Percentiles rank a stretch among this genome's conserved stretches.
Evolutionary conservation across 2,329 filamentous ascomycete genomes (phyloP).

Genomic region (Cladophialophora carrionii): DNA sequence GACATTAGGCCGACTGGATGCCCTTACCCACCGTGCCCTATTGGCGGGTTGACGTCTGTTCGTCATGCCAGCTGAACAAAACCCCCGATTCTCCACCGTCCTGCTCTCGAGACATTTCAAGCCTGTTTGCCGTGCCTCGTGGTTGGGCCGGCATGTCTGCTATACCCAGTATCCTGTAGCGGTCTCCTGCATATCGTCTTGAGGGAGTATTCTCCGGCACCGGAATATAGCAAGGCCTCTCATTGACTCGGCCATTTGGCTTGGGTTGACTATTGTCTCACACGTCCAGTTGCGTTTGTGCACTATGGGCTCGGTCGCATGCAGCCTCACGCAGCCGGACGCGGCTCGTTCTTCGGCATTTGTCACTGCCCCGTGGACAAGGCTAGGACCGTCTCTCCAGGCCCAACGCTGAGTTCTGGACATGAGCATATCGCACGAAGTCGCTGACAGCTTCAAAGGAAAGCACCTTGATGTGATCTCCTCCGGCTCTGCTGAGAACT

Average conservation of each 20-base stretch:
- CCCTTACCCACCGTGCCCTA: neutral
- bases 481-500: neutral
- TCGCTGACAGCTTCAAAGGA: neutral
- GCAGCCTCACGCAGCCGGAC: neutral
- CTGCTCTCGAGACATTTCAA: neutral
- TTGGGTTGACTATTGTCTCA: neutral
- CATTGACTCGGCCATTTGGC: neutral
- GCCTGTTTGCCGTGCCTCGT: neutral
- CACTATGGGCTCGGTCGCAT: neutral
- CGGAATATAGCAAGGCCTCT: neutral
- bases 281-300: neutral
- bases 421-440: neutral
- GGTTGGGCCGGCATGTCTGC: neutral
- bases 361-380: neutral
- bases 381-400: neutral
- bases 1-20: neutral
- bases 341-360: neutral
- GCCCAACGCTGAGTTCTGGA: neutral
- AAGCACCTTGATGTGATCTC: neutral
- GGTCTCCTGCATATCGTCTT: neutral
- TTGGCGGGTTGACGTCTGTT: neutral
- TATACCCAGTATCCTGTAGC: neutral
- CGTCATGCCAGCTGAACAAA: neutral
- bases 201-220: neutral
- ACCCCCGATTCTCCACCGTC: neutral